phyloP scores from a whole-genome alignment of 2,329 filamentous ascomycete species.

The Colletotrichum liriopes region DNA sequence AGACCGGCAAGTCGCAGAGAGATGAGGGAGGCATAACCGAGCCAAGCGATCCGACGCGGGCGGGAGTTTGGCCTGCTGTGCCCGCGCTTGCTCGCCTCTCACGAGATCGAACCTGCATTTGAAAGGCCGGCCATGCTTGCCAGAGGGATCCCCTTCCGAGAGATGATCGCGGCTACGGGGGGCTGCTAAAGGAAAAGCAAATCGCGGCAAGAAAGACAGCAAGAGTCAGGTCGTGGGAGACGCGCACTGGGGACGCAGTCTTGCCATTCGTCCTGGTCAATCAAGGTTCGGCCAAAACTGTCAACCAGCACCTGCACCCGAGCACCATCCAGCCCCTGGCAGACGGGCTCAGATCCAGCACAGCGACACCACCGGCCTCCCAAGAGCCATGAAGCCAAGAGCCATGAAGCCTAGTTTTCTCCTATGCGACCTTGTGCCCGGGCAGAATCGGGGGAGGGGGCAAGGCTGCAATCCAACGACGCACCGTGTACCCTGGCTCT shows the following conservation, averaged over 20 bases:
- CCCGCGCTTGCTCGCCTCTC: neutral
- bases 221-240: neutral
- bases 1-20: conserved; percentile 13
- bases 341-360: conserved; percentile 23
- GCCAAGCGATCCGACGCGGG: conserved; percentile 21
- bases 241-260: neutral
- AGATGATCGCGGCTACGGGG: conserved; percentile 17
- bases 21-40: conserved; percentile 21
- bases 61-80: neutral
- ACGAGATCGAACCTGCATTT: conserved; percentile 12
- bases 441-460: neutral
- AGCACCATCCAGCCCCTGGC: neutral
- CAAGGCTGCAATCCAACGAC: conserved; percentile 15
- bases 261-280: neutral
- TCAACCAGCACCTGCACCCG: neutral
- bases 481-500: neutral
- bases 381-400: conserved; percentile 7
- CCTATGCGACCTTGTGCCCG: neutral
- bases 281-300: conserved; percentile 6
- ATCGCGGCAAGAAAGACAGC: neutral
- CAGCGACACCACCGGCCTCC: neutral
- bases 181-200: conserved; percentile 16
- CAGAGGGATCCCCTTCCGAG: conserved; percentile 7
- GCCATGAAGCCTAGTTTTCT: conserved; percentile 2
- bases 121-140: neutral